Evolutionary conservation across 805 yeast species (phyloP).

Genomic region (Zygosaccharomyces pseudorouxii): DNA sequence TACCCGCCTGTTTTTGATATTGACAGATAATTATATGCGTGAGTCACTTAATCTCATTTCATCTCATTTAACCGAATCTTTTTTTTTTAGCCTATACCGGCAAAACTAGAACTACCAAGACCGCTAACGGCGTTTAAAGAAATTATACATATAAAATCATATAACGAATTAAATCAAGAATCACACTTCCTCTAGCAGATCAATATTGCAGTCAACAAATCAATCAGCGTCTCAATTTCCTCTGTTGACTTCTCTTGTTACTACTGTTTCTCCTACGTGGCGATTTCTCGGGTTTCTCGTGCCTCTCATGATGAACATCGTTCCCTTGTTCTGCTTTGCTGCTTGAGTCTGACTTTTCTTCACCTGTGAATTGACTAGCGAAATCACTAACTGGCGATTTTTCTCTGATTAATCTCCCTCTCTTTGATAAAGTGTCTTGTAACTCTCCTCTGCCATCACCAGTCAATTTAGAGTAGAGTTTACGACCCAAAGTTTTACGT

Average conservation of each 20-base stretch:
- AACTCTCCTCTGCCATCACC: slow-evolving; percentile 47
- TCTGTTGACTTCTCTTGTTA: slow-evolving; percentile 1
- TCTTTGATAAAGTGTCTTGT: slow-evolving; percentile 11
- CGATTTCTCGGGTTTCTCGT: neutral
- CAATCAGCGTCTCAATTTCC: neutral
- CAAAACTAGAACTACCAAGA: neutral
- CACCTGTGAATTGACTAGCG: slow-evolving; percentile 29
- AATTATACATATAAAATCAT: neutral
- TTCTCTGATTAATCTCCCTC: slow-evolving; percentile 21
- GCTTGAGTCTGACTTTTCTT: slow-evolving; percentile 2
- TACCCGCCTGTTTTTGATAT: neutral
- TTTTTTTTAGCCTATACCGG: slow-evolving; percentile 1
- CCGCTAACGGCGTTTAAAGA: neutral
- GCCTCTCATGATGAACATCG: neutral
- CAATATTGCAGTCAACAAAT: too few relatives aligned
- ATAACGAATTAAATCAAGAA: neutral
- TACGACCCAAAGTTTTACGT: slow-evolving; percentile 33
- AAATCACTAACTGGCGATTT: slow-evolving; percentile 35
- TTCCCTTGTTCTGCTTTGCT: neutral
- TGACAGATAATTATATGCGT: neutral
- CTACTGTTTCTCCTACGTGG: neutral
- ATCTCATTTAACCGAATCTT: too few relatives aligned
- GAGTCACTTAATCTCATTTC: too few relatives aligned
- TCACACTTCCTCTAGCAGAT: too few relatives aligned
- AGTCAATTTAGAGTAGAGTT: slow-evolving; percentile 29